phyloP scores from a whole-genome alignment of 148 eudicot genomes.

The Fagopyrum tataricum region DNA sequence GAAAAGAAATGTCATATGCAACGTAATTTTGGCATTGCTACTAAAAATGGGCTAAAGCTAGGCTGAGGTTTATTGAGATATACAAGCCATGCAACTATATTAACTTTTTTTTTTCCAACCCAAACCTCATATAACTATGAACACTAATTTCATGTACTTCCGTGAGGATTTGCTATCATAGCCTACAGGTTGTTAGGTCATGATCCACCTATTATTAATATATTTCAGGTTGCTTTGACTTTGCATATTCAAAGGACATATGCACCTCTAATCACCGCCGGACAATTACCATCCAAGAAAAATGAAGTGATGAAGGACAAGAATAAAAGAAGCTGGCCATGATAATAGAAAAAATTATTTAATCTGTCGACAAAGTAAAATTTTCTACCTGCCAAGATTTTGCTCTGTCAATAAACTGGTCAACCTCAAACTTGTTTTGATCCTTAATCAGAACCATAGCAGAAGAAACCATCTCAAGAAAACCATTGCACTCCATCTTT shows the following conservation, averaged over 20 bases:
- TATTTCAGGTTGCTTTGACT: neutral
- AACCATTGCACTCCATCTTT: constrained; percentile 62
- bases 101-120: neutral
- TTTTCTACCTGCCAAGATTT: constrained; percentile 69
- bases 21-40: neutral
- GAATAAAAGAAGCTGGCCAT: neutral
- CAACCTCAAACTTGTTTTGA: constrained; percentile 17
- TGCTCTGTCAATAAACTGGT: constrained; percentile 33
- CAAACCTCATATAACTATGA: neutral
- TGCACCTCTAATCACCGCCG: neutral
- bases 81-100: neutral
- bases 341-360: neutral
- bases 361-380: neutral
- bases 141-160: neutral
- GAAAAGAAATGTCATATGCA: neutral
- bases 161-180: neutral
- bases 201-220: neutral
- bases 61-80: neutral
- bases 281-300: neutral
- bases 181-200: neutral
- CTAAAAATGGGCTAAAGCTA: neutral
- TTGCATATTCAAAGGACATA: neutral
- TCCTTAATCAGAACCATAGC: constrained; percentile 22
- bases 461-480: constrained; percentile 27
- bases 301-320: neutral